These are phyloP conservation scores for Priceomyces haplophilus DNA, from an alignment of 805 yeast species.

Conservation along the genomic window DNA sequence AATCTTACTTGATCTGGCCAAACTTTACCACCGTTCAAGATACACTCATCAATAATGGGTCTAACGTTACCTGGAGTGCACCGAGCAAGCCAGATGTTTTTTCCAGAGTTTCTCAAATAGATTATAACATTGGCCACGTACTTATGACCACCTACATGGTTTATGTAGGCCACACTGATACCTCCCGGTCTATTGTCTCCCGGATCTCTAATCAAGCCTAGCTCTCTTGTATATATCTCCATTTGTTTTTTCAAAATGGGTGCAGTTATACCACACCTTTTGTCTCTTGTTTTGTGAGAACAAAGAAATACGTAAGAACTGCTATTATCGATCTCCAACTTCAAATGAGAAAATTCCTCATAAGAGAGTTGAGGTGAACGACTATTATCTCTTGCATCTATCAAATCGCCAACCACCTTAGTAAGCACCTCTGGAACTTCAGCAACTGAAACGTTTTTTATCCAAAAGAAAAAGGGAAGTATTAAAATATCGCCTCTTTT, in stretches of 20 bases:
- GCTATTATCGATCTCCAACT: conserved; percentile 36
- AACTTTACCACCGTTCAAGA: conserved; percentile 64
- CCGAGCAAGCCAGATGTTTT: conserved; percentile 84
- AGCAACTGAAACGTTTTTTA: conserved; percentile 45
- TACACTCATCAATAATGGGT: conserved; percentile 72
- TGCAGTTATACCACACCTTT: conserved; percentile 90
- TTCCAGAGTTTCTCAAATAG: conserved; percentile 62
- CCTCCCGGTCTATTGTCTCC: conserved; percentile 78
- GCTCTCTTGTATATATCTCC: conserved; percentile 66
- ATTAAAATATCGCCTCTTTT: conserved; percentile 58
- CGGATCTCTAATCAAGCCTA: conserved; percentile 69
- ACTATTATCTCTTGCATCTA: conserved; percentile 6
- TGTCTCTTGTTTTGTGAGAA: conserved; percentile 89
- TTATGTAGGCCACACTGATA: conserved; percentile 63
- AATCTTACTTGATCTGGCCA: conserved; percentile 68
- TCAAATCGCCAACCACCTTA: conserved; percentile 41
- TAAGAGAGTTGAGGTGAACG: conserved; percentile 1
- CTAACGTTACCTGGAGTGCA: conserved; percentile 74
- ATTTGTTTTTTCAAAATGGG: conserved; percentile 82
- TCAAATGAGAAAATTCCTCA: conserved; percentile 23
- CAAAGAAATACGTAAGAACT: conserved; percentile 63
- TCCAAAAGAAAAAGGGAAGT: conserved; percentile 74
- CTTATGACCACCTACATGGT: conserved; percentile 96
- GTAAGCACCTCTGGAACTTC: conserved; percentile 46
- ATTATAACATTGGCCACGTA: conserved; percentile 86